Evolutionary conservation across 306 rosid genomes (phyloP), one percentile per base, ranked within the genome.

Genomic region (Castanea mollissima): DNA sequence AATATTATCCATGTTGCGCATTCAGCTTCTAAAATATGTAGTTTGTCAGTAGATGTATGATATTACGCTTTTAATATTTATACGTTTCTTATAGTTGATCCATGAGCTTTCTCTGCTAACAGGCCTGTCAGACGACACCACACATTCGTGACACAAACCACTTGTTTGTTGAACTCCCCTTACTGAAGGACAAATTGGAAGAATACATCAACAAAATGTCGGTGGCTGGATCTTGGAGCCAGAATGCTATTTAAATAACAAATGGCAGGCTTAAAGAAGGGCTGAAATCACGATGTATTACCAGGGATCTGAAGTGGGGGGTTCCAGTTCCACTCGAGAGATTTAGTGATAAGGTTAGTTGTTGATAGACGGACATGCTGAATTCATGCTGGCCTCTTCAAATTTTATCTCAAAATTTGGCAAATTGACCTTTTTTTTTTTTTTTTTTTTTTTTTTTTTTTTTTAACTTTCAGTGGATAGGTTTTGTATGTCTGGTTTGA

Each of bases 401-500:
- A 19, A 67, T 4, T 7, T 5, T 67, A 3, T 67, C 71, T 34
- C 11, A 32, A 6, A 16, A 25, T 63, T 67, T 67, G 9, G 5
- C 71, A 32, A 27, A 25, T 27, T 14, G 34, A 27, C 15, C 31
- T 0, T 32, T 65, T 65, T 16, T 14, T 25, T 25, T 25, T 25
- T 25, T 29, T 14, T 62, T 25, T 63, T n/a, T n/a, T n/a, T 0
- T 32, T 65, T 65, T 16, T 14, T 25, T 25, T 25, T 25, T 25
- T 29, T 14, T 62, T 25, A 29, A 16, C 4, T 25, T 78, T 44
- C 27, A 35, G 74, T 79, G 72, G 71, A 60, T 81, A 95, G 98
- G 98, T 95, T 79, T 95, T 95, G 92, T 95, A 95, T 78, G 98
- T 95, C 23, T 95, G 99, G 98, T 95, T 95, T 83, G 99, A 90